These are phyloP conservation scores for Begonia masoniana DNA, from an alignment of 306 rosid genomes.

Conservation along the genomic window DNA sequence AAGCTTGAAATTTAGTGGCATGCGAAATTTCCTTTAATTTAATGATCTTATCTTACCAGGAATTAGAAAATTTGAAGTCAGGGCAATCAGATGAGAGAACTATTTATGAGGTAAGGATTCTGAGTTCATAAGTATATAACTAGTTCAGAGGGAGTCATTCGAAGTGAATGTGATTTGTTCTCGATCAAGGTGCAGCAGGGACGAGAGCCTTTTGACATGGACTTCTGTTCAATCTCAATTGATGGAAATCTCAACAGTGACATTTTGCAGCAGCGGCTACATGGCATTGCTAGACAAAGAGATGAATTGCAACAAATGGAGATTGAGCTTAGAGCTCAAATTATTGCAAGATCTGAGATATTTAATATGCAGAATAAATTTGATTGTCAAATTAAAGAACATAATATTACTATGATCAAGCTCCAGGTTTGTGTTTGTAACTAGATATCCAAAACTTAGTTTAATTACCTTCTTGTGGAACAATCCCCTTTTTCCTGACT, in stretches of 20 bases:
- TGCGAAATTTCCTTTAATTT: not conserved
- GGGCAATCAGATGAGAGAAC: slow-evolving; percentile 78
- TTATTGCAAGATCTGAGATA: slow-evolving; percentile 74
- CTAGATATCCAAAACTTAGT: not conserved
- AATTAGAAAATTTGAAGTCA: slow-evolving; percentile 37
- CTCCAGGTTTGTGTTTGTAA: slow-evolving; percentile 41
- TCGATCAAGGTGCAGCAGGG: slow-evolving; percentile 93
- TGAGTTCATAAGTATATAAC: slow-evolving; percentile 9
- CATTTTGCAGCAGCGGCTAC: slow-evolving; percentile 61
- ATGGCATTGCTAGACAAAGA: slow-evolving; percentile 55
- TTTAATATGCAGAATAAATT: slow-evolving; percentile 52
- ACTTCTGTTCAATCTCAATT: slow-evolving; percentile 70
- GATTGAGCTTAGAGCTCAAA: slow-evolving; percentile 70
- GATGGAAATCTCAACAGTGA: slow-evolving; percentile 60
- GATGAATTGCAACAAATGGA: slow-evolving; percentile 67
- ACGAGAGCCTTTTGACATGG: slow-evolving; percentile 84
- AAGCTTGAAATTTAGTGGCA: not conserved
- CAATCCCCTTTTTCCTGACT: too few relatives aligned
- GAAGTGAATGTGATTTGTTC: slow-evolving; percentile 32
- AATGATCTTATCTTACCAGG: slow-evolving; percentile 25
- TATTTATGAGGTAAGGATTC: slow-evolving; percentile 75
- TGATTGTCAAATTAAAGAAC: slow-evolving; percentile 80
- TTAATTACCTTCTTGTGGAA: too few relatives aligned
- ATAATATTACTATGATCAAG: slow-evolving; percentile 42
- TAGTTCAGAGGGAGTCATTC: slow-evolving; percentile 15